These are phyloP conservation scores for Sindora glabra DNA, from an alignment of 306 rosid genomes.

Conservation along the genomic window DNA sequence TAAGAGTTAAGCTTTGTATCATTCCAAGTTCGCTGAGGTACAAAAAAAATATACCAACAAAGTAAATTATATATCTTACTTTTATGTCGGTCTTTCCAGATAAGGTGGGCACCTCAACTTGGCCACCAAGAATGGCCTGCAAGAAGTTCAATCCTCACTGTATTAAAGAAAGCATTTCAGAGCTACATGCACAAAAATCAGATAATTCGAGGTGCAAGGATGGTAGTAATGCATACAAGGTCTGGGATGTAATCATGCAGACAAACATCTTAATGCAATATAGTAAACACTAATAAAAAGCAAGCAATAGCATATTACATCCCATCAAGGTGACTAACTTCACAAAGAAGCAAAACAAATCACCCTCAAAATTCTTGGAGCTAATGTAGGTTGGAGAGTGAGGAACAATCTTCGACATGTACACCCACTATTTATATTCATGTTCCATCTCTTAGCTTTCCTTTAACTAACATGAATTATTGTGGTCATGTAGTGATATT, in stretches of 20 bases:
- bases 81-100: constrained; percentile 63
- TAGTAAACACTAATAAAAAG: not conserved
- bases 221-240: not conserved
- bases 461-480: not conserved
- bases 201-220: constrained; percentile 4
- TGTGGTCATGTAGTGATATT: not conserved
- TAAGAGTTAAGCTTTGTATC: not conserved
- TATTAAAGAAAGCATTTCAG: not conserved
- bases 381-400: not conserved
- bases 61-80: constrained; percentile 36
- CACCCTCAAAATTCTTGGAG: no score
- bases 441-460: not conserved
- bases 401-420: constrained; percentile 1
- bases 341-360: not conserved
- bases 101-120: constrained; percentile 84
- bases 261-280: not conserved
- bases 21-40: not conserved
- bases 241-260: not conserved
- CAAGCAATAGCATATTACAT: not conserved
- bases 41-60: not conserved
- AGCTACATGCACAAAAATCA: not conserved
- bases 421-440: not conserved
- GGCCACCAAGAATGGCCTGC: constrained; percentile 98
- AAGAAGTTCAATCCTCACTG: constrained; percentile 15
- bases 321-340: not conserved